A percentile compares a stretch with the other conserved stretches of the same genome.
phyloP scores from a whole-genome alignment of 2,329 filamentous ascomycete species.

The Microdochium nivale region DNA sequence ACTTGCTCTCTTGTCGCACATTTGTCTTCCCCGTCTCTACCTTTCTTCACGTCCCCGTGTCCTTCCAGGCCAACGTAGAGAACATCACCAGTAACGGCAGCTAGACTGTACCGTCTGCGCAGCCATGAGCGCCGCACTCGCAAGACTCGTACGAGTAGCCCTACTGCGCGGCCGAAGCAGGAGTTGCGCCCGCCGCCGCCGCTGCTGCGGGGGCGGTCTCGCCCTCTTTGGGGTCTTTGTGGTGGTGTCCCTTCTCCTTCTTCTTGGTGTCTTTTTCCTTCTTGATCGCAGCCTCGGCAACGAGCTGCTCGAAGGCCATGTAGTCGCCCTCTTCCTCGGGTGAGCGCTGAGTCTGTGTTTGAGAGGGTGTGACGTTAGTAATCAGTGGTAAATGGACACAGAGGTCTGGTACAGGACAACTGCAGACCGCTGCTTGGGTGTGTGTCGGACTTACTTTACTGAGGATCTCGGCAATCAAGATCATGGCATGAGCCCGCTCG shows the following conservation, averaged over 20 bases:
- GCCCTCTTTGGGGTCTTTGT: slow-evolving; percentile 20
- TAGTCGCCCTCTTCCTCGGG: slow-evolving; percentile 97
- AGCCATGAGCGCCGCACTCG: too few species aligned
- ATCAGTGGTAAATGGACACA: not conserved
- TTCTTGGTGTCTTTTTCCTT: slow-evolving; percentile 78
- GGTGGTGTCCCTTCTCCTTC: slow-evolving; percentile 41
- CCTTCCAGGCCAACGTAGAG: too few species aligned
- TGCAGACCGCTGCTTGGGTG: too few species aligned
- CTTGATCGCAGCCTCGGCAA: slow-evolving; percentile 92
- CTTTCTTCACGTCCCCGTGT: too few species aligned
- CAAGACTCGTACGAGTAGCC: too few species aligned
- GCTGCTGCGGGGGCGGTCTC: slow-evolving; percentile 6
- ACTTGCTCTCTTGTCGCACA: too few species aligned
- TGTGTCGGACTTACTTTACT: slow-evolving; percentile 56
- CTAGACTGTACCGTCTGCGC: too few species aligned
- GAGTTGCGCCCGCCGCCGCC: not conserved
- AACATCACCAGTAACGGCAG: too few species aligned
- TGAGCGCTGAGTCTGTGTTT: slow-evolving; percentile 66
- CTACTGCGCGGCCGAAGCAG: too few species aligned
- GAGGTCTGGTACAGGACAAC: too few species aligned
- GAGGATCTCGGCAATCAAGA: slow-evolving; percentile 85
- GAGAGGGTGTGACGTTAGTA: slow-evolving; percentile 4
- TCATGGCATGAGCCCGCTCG: slow-evolving; percentile 81
- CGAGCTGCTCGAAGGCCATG: slow-evolving; percentile 96
- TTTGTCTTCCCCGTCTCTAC: too few species aligned